phyloP scores from a whole-genome alignment of 148 eudicot genomes.

The Linanthus parryae region DNA sequence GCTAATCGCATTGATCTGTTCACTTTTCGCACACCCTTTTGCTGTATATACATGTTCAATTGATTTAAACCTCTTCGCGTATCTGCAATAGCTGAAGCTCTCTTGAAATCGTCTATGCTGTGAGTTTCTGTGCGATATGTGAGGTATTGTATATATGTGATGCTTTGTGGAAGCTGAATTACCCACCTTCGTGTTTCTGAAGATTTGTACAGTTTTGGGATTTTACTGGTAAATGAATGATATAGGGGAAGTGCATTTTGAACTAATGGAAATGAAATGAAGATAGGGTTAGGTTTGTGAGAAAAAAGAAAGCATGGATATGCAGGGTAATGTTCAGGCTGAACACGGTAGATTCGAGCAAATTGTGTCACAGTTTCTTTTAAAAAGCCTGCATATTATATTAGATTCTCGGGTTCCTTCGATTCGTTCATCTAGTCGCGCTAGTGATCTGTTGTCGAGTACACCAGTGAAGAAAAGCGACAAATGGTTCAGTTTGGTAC shows the following conservation, averaged over 20 bases:
- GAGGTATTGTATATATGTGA: too few species aligned
- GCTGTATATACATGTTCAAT: too few species aligned
- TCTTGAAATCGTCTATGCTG: too few species aligned
- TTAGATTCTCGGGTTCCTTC: conserved; percentile 90
- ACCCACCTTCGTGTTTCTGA: too few species aligned
- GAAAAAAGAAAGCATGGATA: conserved; percentile 63
- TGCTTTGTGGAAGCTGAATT: too few species aligned
- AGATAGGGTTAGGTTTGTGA: conserved; percentile 1
- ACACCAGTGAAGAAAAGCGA: conserved; percentile 56
- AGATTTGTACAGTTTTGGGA: too few species aligned
- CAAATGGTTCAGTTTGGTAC: conserved; percentile 78
- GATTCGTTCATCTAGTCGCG: conserved; percentile 29
- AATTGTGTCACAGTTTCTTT: conserved; percentile 74
- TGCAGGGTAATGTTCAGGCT: conserved; percentile 37
- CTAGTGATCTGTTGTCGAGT: conserved; percentile 24
- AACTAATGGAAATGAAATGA: conserved; percentile 1
- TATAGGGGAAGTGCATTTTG: not conserved
- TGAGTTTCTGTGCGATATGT: too few species aligned
- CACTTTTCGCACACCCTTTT: too few species aligned
- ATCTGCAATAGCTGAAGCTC: too few species aligned
- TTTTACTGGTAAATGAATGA: too few species aligned
- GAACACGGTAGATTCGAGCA: conserved; percentile 74
- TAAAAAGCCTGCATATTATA: conserved; percentile 73
- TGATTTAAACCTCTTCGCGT: too few species aligned
- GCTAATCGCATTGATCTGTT: not conserved